Evolutionary conservation across 768 basidiomycete genomes (phyloP).

Genomic region (Kwoniella europaea): DNA sequence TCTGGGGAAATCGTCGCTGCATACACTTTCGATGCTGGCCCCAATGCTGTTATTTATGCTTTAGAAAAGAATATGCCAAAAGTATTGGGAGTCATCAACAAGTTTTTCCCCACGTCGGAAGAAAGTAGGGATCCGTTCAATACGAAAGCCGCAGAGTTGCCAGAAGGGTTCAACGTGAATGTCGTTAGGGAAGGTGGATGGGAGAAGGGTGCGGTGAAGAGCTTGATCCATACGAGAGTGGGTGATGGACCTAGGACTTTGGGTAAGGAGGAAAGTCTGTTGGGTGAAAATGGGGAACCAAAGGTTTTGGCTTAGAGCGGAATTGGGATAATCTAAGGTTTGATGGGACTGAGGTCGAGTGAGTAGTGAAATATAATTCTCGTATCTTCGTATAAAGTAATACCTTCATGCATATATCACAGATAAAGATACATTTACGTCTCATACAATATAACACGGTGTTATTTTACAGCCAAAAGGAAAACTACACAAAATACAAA

Average conservation of each 20-base stretch:
- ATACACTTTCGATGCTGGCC: constrained; percentile 99
- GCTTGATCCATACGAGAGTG: constrained; percentile 87
- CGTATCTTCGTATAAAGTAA: neutral
- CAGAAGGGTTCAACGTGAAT: constrained; percentile 74
- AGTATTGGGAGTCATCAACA: constrained; percentile 74
- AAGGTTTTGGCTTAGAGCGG: constrained; percentile 51
- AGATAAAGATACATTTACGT: neutral
- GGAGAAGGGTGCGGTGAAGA: constrained; percentile 77
- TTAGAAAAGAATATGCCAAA: constrained; percentile 74
- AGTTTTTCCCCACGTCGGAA: constrained; percentile 87
- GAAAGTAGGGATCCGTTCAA: constrained; percentile 61
- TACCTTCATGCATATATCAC: constrained; percentile 5
- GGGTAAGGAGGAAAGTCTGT: constrained; percentile 67
- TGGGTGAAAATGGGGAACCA: constrained; percentile 74
- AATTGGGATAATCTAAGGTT: too few relatives aligned
- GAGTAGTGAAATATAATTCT: neutral
- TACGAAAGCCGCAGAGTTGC: constrained; percentile 57
- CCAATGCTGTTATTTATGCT: constrained; percentile 97
- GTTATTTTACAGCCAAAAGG: neutral
- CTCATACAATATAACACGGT: neutral
- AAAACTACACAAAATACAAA: too few relatives aligned
- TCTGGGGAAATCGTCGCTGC: constrained; percentile 76
- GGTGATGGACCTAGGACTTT: constrained; percentile 85
- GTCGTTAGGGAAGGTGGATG: constrained; percentile 71
- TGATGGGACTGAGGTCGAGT: neutral